Evolutionary conservation across 2,329 filamentous ascomycete species (phyloP).

Genomic region (Metarhizium brunneum): DNA sequence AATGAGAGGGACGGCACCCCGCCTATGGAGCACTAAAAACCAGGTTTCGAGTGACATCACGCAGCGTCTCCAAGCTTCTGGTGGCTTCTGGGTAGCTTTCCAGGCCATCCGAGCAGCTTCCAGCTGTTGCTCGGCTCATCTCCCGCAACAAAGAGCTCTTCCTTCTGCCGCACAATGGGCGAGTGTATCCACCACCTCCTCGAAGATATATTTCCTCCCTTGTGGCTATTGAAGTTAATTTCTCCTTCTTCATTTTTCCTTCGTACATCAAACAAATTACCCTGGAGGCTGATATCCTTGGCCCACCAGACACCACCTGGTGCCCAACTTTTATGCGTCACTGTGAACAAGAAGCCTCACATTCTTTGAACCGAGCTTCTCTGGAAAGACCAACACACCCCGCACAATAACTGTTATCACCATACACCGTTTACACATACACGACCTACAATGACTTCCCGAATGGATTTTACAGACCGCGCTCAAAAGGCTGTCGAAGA

Average conservation of each 20-base stretch:
- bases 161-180: not conserved
- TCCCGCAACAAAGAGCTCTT: not conserved
- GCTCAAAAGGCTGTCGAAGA: slow-evolving; percentile 85
- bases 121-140: slow-evolving; percentile 6
- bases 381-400: not conserved
- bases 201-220: slow-evolving; percentile 2
- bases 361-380: not conserved
- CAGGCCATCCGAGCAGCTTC: slow-evolving; percentile 11
- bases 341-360: not conserved
- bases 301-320: not conserved
- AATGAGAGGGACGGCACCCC: slow-evolving; percentile 15
- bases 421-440: not conserved
- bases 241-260: not conserved
- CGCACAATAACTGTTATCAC: not conserved
- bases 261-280: not conserved
- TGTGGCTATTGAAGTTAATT: not conserved
- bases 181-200: not conserved
- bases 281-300: not conserved
- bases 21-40: slow-evolving; percentile 3
- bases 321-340: slow-evolving; percentile 1
- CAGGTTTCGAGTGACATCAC: slow-evolving; percentile 23
- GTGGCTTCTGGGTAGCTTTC: slow-evolving; percentile 22
- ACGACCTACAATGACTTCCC: slow-evolving; percentile 52
- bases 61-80: slow-evolving; percentile 21
- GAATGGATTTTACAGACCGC: slow-evolving; percentile 89